Base-by-base conservation (phyloP, 495 filamentous ascomycete species). In the Usnea hakonensis region DNA sequence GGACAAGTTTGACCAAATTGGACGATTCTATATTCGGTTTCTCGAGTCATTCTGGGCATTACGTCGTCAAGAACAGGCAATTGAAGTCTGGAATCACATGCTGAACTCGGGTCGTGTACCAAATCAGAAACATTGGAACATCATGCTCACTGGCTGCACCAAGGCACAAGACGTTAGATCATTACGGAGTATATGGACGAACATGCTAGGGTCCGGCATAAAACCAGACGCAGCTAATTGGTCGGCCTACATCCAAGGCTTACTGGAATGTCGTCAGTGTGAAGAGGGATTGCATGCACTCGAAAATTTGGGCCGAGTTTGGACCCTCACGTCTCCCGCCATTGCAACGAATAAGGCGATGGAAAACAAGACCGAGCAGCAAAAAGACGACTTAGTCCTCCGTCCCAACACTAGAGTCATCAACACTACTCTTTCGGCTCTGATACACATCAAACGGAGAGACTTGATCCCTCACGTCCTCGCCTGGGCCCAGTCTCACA, bases 1-100 rank as follows among this genome's bases (percentile, higher is more conserved):
- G 30, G 38, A 58, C 26, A 41, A 69, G 32, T 2, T 4, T 3
- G 55, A 64, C 16, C 62, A 71, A 19, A 54, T 30, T 14, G 61
- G 65, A 1, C 60, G 72, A 1, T 59, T 86, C 13, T 85, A 84
- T 60, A 76, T 83, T 55, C 71, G 73, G n/a, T 84, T 88, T 56
- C 73, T 89, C 35, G 60, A 73, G 23, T 68, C 69, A 5, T 85
- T 76, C 63, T 81, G 83, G 72, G 64, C 71, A 3, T 62, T 87
- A 23, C 67, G 75, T 32, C 73, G 73, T 61, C 72, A 76, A 1
- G 68, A 79, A n/a, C 65, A 71, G 5, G 78, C 84, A 14, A 72
- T 85, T 32, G 72, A 80, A 3, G 81, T 84, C 6, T 87, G 85
- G 82, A 83, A 85, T 61, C 65, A 76, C 58, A 82, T 88, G 78